Conservation (phyloP, 164 flowering plant genomes). For the Pachysandra terminalis region DNA sequence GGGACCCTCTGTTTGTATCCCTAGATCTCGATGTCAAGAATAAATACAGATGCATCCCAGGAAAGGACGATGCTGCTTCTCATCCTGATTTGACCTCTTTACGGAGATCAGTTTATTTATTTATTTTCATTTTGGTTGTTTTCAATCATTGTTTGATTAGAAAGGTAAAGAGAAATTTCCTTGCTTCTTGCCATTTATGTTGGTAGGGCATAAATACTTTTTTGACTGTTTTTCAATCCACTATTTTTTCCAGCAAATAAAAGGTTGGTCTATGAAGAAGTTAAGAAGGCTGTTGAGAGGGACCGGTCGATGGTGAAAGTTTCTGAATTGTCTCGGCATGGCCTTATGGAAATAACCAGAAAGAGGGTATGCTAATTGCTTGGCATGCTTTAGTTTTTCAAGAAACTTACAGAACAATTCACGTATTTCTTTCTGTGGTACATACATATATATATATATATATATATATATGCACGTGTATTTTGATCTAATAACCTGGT, state of each 20-base stretch:
- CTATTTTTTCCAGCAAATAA: slow-evolving; percentile 58
- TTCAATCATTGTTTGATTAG: not conserved
- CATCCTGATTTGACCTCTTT: too few species aligned
- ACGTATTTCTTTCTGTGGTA: too few species aligned
- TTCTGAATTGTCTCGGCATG: slow-evolving; percentile 88
- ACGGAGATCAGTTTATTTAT: not conserved
- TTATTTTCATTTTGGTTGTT: not conserved
- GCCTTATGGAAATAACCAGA: slow-evolving; percentile 97
- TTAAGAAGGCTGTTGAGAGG: slow-evolving; percentile 83
- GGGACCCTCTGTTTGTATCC: not conserved
- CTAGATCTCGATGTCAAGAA: too few species aligned
- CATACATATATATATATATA: too few species aligned
- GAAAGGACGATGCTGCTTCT: not conserved
- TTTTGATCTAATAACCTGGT: slow-evolving; percentile 11
- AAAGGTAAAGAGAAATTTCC: not conserved
- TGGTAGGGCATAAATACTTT: not conserved
- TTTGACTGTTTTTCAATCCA: not conserved
- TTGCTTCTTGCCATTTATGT: not conserved
- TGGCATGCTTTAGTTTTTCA: too few species aligned
- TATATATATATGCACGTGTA: not conserved
- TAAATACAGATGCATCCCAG: not conserved
- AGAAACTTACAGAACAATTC: too few species aligned
- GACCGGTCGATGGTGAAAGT: slow-evolving; percentile 81
- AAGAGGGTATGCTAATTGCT: slow-evolving; percentile 61
- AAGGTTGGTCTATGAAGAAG: slow-evolving; percentile 88